Base-by-base conservation (phyloP, 2,329 filamentous ascomycete species). In the Paecilomyces formosus region DNA sequence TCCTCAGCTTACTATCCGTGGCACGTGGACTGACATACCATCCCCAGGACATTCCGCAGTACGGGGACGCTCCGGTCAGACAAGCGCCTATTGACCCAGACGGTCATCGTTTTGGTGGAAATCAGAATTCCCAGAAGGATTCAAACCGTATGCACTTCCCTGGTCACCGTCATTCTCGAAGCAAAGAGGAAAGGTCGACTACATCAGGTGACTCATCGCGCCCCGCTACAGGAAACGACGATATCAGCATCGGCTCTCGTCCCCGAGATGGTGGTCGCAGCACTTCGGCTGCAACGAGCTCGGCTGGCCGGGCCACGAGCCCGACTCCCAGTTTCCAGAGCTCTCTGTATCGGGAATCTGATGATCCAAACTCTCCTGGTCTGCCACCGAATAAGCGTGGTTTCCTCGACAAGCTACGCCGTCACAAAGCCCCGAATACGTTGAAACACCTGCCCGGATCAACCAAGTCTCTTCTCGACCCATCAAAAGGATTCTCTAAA, bases 311-410 rank as follows among this genome's bases (percentile, higher is more conserved):
- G 63, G 86, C 90, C 12, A 84, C 89, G 61, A 96, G 92, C 73
- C 91, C 92, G 26, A 90, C 90, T 0, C 89, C 92, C 7, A 94
- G 90, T 72, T 79, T 83, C 50, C 83, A 83, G 65, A 90, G 88
- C 68, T 81, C 78, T 22, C 77, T 78, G 74, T 83, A 74, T 70
- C 80, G 71, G 68, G 67, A 33, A 24, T 50, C 51, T 31, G 53
- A 54, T 18, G 61, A 71, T n/a, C 72, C 71, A 50, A 66, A 65
- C 71, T 80, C 66, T 63, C 76, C 77, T 5, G 66, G 71, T 3
- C 69, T 70, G 12, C 64, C 66, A 4, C 63, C 70, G 1, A 71
- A 71, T 49, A 77, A 76, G 61, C 76, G 81, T 54, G 82, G 79
- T 1, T 70, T 85, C 15, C 76, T 86, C 56, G 80, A 81, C 58